Evolutionary conservation across 345 rosid species (phyloP).

Genomic region (Salix purpurea): DNA sequence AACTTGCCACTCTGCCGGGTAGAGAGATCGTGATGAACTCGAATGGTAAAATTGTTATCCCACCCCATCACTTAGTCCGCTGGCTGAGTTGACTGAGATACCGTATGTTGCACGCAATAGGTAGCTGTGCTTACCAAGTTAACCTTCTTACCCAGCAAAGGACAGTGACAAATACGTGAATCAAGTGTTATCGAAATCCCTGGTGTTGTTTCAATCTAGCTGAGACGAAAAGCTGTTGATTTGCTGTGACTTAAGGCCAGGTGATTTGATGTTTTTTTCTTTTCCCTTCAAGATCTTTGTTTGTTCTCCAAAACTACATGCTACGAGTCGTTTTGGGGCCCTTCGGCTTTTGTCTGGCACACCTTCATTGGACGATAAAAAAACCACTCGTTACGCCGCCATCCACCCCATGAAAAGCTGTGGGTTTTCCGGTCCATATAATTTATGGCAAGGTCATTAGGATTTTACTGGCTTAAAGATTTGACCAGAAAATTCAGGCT

Average conservation of each 20-base stretch:
- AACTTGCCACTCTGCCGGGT: not conserved
- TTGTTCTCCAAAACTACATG: not conserved
- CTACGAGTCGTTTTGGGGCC: not conserved
- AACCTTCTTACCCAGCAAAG: not conserved
- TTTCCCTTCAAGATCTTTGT: not conserved
- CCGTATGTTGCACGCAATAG: not conserved
- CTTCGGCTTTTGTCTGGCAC: not conserved
- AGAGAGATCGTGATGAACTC: conserved; percentile 1
- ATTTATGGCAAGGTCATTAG: too few species aligned
- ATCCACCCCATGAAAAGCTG: not conserved
- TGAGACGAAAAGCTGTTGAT: not conserved
- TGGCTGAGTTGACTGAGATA: not conserved
- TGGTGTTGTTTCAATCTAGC: not conserved
- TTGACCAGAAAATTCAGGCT: not conserved
- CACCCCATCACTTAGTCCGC: not conserved
- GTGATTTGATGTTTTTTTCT: not conserved
- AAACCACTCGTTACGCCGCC: not conserved
- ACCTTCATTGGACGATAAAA: not conserved
- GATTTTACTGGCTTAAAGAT: not conserved
- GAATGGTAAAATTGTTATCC: conserved; percentile 5
- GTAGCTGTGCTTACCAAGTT: not conserved
- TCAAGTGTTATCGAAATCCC: not conserved
- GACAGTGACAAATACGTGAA: not conserved
- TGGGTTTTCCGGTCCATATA: not conserved
- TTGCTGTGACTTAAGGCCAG: not conserved